Evolutionary conservation across 192 early-diverging fungal genomes (phyloP), one percentile per base, ranked within the genome.

Genomic region (Coemansia sp.): DNA sequence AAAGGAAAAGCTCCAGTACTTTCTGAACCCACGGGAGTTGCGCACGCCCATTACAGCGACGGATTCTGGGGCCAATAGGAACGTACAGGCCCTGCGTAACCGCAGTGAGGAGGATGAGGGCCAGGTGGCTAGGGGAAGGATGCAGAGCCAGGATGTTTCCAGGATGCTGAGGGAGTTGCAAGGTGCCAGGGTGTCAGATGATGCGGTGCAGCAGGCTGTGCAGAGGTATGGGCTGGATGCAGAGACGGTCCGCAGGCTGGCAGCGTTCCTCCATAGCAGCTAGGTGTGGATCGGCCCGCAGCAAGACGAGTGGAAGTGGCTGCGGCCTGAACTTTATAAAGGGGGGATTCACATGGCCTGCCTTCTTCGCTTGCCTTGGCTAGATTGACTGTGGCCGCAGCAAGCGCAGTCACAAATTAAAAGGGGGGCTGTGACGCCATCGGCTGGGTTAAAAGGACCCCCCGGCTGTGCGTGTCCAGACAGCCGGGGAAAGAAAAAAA

Each of bases 1-100:
- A 14, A 16, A 47, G 13, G 54, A 56, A 23, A 70, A 70, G 16
- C 60, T 70, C 44, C 57, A 58, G 34, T 47, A 50, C 40, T 70
- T 70, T 46, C 44, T 70, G 16, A 63, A 62, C 25, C 67, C 67
- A 2, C 37, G 36, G 12, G 55, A 70, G 47, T 55, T 65, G 20
- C 49, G 44, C 14, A 62, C 67, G 18, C 54, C 67, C 9, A 62
- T 69, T 22, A 62, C 67, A 31, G 54, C 54, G 1, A 20, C 12
- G 19, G 37, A 53, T 18, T 51, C 67, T 6, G 40, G 32, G 3
- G 54, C 54, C n/a, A 70, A 70, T 54, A 40, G 38, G 31, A 70
- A 70, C 38, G 59, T 63, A 5, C 59, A 54, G 32, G 51, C 67
- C 14, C 51, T 70, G 45, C 39, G 54, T 3, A 47, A 54, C 51